Base-by-base conservation (phyloP, 148 eudicot species). In the Fagopyrum esculentum region DNA sequence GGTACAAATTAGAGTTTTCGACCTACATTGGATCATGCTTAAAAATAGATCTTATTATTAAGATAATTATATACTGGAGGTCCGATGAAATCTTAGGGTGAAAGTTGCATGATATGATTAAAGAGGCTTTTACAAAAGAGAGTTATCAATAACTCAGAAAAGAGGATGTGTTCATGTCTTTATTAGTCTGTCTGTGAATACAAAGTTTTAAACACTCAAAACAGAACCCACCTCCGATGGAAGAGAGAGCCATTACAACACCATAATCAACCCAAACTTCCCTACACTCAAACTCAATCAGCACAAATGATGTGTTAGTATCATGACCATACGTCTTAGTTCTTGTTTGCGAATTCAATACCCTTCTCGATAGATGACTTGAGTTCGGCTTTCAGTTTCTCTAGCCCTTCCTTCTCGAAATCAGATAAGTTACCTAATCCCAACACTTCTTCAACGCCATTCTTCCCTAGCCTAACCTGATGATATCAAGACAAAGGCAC, bases 381-480 rank as follows among this genome's bases (percentile, higher is more conserved):
- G 71, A 94, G 89, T 80, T 94, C 96, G 0, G 90, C 75, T 77
- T 83, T 77, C 79, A 94, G 84, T 19, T 77, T 82, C 69, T 87
- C 91, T 69, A 91, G 79, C 46, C 89, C 86, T 75, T 94, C 79
- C 78, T 87, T 68, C 85, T 91, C 96, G 17, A 17, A 84, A 57
- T 87, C 93, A 8, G 93, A 82, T 59, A 94, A 84, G 2, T 89
- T 45, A 7, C 97, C 97, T 59, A 94, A 74, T 43, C 87, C 97
- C 11, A 84, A 52, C 48, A 91, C 80, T 85, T 94, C 96, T 59
- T 94, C 97, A 45, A 94, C 90, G 16, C 98, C 97, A 57, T 87
- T 88, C 89, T 86, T 90, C 22, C 98, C 98, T 10, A 94, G 89
- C 76, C 89, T 88, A 84, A 94, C 97, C 98, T 94, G 96, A 73